phyloP scores from a whole-genome alignment of 139 green algal genomes.

The Dunaliella primolecta region DNA sequence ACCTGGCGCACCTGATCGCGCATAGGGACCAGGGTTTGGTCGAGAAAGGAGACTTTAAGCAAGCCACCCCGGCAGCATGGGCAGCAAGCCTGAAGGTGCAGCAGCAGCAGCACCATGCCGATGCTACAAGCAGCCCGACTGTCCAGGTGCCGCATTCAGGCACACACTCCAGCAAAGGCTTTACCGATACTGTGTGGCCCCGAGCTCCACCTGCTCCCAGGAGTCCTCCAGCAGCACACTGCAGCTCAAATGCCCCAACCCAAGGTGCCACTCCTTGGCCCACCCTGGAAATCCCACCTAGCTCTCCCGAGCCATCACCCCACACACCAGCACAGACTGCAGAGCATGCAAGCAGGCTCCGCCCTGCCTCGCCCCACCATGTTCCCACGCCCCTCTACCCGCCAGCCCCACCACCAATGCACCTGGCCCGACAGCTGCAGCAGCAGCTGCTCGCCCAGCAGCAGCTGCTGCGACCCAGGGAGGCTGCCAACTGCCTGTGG shows the following conservation, averaged over 20 bases:
- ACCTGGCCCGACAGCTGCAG: neutral
- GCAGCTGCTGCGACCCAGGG: neutral
- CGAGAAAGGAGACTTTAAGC: neutral
- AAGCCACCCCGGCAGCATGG: neutral
- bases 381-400: neutral
- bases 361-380: neutral
- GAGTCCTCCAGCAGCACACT: too few species aligned
- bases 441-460: neutral
- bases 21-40: neutral
- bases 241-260: too few species aligned
- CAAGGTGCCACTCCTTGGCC: neutral
- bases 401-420: neutral
- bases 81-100: neutral
- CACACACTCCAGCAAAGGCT: neutral
- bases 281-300: neutral
- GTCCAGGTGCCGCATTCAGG: too few species aligned
- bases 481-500: conserved; percentile 3
- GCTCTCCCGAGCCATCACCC: neutral
- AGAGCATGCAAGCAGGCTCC: neutral
- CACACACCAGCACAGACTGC: neutral
- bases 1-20: neutral
- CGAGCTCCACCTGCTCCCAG: neutral
- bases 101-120: neutral
- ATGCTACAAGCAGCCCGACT: neutral
- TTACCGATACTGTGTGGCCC: too few species aligned